Conservation (phyloP, 2,329 filamentous ascomycete genomes). For the Colletotrichum scovillei region DNA sequence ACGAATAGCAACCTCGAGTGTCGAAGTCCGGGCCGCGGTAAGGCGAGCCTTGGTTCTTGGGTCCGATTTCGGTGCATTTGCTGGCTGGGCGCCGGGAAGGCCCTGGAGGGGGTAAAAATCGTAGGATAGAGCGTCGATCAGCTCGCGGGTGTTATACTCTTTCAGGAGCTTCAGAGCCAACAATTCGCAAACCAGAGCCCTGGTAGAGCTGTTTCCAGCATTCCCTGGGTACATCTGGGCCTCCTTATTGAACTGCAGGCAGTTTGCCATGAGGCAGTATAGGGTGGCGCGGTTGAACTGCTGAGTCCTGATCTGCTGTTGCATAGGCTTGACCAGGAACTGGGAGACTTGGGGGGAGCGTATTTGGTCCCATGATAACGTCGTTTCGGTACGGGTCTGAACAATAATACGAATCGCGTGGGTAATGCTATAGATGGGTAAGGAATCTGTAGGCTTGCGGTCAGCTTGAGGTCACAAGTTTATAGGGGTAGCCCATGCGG, state of each 20-base stretch:
- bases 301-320: slow-evolving; percentile 84
- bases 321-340: slow-evolving; percentile 95
- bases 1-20: slow-evolving; percentile 91
- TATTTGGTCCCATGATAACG: slow-evolving; percentile 92
- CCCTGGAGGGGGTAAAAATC: slow-evolving; percentile 95
- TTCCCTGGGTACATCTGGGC: slow-evolving; percentile 84
- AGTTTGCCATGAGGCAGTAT: slow-evolving; percentile 93
- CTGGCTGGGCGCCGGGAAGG: slow-evolving; percentile 62
- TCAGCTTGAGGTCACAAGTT: neutral
- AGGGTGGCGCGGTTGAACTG: slow-evolving; percentile 89
- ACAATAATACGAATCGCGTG: slow-evolving; percentile 90
- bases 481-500: slow-evolving; percentile 19
- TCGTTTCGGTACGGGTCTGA: slow-evolving; percentile 88
- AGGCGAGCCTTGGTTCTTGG: slow-evolving; percentile 58
- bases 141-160: slow-evolving; percentile 88
- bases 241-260: slow-evolving; percentile 92
- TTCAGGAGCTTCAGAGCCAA: slow-evolving; percentile 89
- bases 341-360: slow-evolving; percentile 96
- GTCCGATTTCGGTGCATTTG: slow-evolving; percentile 49
- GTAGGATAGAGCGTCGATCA: slow-evolving; percentile 94
- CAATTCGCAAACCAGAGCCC: slow-evolving; percentile 90
- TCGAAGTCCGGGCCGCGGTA: slow-evolving; percentile 82
- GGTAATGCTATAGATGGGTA: slow-evolving; percentile 91
- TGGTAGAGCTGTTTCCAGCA: slow-evolving; percentile 83
- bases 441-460: slow-evolving; percentile 68